Conservation (phyloP, 75 land plant species). For the Picea sitchensis region DNA sequence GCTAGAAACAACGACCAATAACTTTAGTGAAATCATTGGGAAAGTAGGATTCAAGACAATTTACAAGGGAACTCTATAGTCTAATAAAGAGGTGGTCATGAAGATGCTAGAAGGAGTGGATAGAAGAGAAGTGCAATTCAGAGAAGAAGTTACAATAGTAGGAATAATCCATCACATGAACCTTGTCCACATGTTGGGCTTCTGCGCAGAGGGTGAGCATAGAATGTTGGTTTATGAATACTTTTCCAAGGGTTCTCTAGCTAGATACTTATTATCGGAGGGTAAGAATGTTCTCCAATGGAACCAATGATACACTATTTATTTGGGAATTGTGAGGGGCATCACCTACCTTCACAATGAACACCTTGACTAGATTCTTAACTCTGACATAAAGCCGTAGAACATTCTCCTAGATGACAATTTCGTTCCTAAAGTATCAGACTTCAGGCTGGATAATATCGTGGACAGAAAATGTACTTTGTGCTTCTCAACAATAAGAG, state of each 20-base stretch:
- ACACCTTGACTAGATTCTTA: constrained; percentile 45
- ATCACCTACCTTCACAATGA: constrained; percentile 15
- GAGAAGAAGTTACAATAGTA: constrained; percentile 17
- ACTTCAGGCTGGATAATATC: constrained; percentile 68
- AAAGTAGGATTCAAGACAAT: constrained; percentile 39
- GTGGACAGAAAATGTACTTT: neutral
- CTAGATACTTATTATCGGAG: no score
- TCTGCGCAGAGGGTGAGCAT: constrained; percentile 14
- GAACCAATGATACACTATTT: no score
- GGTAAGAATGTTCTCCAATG: no score
- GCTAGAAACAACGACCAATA: no score
- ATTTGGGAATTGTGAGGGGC: neutral
- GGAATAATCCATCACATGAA: constrained; percentile 83
- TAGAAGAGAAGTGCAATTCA: no score
- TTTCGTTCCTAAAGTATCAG: constrained; percentile 69
- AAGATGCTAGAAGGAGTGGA: no score
- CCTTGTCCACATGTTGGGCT: constrained; percentile 74
- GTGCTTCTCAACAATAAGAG: constrained; percentile 23
- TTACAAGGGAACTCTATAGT: constrained; percentile 37
- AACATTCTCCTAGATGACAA: constrained; percentile 66
- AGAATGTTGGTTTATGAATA: no score
- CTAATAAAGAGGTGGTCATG: no score
- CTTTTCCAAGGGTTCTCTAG: no score
- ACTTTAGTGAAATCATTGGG: no score
- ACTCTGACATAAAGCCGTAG: constrained; percentile 58